Conservation (phyloP, 2,329 filamentous ascomycete genomes). For the Xylariaceae sp. region DNA sequence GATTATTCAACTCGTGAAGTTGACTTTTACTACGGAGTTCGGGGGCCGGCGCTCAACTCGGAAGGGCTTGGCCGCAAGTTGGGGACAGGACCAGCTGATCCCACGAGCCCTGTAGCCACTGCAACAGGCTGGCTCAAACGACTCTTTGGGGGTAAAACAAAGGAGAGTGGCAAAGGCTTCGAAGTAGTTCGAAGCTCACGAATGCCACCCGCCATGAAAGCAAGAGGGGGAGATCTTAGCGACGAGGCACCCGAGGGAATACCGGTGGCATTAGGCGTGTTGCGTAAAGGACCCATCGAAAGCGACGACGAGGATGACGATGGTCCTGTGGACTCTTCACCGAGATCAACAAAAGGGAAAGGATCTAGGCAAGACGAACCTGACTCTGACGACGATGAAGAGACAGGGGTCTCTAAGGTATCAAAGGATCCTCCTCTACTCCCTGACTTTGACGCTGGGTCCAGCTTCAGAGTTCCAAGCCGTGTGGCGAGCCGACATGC, state of each 20-base stretch:
- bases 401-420: slow-evolving; percentile 38
- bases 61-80: slow-evolving; percentile 78
- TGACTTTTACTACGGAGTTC: slow-evolving; percentile 93
- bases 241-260: slow-evolving; percentile 66
- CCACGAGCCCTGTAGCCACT: slow-evolving; percentile 84
- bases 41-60: slow-evolving; percentile 81
- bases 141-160: slow-evolving; percentile 78
- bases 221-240: slow-evolving; percentile 53
- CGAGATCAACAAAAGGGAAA: slow-evolving; percentile 29
- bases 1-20: slow-evolving; percentile 94
- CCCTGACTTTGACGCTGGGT: slow-evolving; percentile 58
- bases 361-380: slow-evolving; percentile 34
- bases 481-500: slow-evolving; percentile 50
- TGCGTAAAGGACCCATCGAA: slow-evolving; percentile 61
- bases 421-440: slow-evolving; percentile 54
- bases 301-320: slow-evolving; percentile 57
- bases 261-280: slow-evolving; percentile 60
- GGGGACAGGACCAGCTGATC: slow-evolving; percentile 92
- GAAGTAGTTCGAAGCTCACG: slow-evolving; percentile 90
- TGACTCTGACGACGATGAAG: slow-evolving; percentile 39
- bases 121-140: slow-evolving; percentile 86
- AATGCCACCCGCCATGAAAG: slow-evolving; percentile 73
- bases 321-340: slow-evolving; percentile 4
- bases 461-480: slow-evolving; percentile 62
- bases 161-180: slow-evolving; percentile 94